A percentile compares a stretch with the other conserved stretches of the same genome.
Conservation (phyloP, 495 filamentous ascomycete genomes). For the Pyrenula massariospora region DNA sequence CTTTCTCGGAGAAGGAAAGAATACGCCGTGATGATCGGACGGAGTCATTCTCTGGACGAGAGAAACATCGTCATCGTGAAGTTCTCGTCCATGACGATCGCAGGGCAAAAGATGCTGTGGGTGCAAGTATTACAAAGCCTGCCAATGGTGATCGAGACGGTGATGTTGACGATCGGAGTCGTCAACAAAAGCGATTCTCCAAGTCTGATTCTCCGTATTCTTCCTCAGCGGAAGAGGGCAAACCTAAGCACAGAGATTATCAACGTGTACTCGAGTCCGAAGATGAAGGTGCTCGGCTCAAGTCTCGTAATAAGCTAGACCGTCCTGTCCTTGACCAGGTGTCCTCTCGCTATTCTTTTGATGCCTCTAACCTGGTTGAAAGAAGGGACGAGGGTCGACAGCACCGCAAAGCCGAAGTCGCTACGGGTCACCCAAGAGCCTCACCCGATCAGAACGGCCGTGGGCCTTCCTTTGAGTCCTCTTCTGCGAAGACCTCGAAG, state of each 20-base stretch:
- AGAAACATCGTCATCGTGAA: background rate
- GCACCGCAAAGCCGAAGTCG: background rate
- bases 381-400: background rate
- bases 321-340: background rate
- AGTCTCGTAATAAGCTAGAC: background rate
- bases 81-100: background rate
- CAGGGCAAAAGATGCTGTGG: slow-evolving; percentile 1
- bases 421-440: background rate
- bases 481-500: background rate
- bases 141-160: slow-evolving; percentile 7
- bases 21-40: slow-evolving; percentile 77
- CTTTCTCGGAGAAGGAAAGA: slow-evolving; percentile 55
- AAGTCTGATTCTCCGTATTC: background rate
- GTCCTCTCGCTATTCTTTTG: background rate
- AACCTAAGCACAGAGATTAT: background rate
- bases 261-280: background rate
- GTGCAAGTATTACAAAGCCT: slow-evolving; percentile 17
- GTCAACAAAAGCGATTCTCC: slow-evolving; percentile 7
- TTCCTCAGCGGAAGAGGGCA: background rate
- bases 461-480: background rate
- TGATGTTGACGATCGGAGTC: slow-evolving; percentile 17
- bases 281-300: background rate
- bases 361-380: background rate
- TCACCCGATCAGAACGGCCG: slow-evolving; percentile 1
- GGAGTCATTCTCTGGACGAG: slow-evolving; percentile 32